Conservation (phyloP, 139 green algal genomes). For the Dunaliella sp. region DNA sequence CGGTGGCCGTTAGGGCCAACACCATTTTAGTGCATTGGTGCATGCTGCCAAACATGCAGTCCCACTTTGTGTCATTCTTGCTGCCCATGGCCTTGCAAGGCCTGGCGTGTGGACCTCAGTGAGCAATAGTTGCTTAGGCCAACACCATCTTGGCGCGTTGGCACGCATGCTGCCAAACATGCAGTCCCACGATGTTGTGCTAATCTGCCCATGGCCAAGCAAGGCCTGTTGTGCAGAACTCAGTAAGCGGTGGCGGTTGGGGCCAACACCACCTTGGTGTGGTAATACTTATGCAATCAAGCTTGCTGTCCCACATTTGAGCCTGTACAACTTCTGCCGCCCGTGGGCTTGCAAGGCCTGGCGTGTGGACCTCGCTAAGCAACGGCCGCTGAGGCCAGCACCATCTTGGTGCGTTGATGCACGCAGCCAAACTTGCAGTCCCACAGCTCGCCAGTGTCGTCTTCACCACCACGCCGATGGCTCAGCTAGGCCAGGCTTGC, state of each 20-base stretch:
- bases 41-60: neutral
- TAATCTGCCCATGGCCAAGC: neutral
- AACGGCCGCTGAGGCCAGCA: neutral
- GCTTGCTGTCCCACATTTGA: neutral
- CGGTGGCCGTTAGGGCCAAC: neutral
- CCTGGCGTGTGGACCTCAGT: neutral
- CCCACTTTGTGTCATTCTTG: neutral
- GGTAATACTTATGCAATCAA: neutral
- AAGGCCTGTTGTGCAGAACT: neutral
- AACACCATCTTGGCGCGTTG: conserved; percentile 10
- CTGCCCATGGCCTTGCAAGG: neutral
- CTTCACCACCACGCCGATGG: too few species aligned
- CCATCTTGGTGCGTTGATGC: too few species aligned
- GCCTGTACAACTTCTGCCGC: neutral
- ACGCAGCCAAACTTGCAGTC: too few species aligned
- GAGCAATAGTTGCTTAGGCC: neutral
- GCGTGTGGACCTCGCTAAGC: neutral
- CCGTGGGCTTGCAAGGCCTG: neutral
- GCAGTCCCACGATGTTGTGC: too few species aligned
- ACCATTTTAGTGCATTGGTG: neutral
- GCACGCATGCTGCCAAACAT: too few species aligned
- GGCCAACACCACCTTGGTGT: neutral
- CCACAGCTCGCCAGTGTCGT: too few species aligned
- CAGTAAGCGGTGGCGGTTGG: neutral
- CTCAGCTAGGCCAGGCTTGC: too few species aligned